Base-by-base conservation (phyloP, 108 stramenopile genomes). In the Parmales sp. region DNA sequence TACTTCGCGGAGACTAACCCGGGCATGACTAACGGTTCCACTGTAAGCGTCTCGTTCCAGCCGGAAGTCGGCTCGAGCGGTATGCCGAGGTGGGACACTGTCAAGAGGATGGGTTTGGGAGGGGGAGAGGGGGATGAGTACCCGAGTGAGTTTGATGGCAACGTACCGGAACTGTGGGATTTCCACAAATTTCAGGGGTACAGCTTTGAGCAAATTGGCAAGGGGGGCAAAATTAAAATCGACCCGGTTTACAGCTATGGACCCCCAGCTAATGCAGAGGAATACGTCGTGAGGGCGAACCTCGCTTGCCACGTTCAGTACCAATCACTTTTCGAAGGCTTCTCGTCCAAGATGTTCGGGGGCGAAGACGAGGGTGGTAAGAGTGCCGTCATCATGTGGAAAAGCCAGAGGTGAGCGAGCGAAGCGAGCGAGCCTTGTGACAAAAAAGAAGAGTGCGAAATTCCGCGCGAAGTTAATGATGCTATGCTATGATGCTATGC, bases 41-140 rank as follows among this genome's bases (percentile, higher is more conserved):
- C 68, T 22, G 67, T 74, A 9, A 80, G 68, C 20, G 76, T 83
- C 63, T 73, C 70, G 13, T 83, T 83, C 69, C 82, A 83, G 60
- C 75, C 82, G n/a, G 82, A 83, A 65, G 68, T 78, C 26, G 82
- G 82, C 45, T 29, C 70, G 69, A 4, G 45, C 39, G 70, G 63
- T 43, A 38, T 73, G 63, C 39, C 66, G 63, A 46, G 65, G 54
- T 51, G 41, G 2, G 54, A 60, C 31, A 16, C 11, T 11, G 11
- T 43, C 11, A 16, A 16, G 41, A 43, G 41, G 41, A 43, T 43
- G 41, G 41, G 41, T 43, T 16, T 43, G 22, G 13, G 72, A 77
- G 22, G 72, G 29, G 76, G 71, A 41, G 71, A 66, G 16, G 28
- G 38, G 11, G 68, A 72, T 68, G 68, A 50, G 22, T 64, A 64